Base-by-base conservation (phyloP, 2,329 filamentous ascomycete genomes). In the Colletotrichum costaricense region DNA sequence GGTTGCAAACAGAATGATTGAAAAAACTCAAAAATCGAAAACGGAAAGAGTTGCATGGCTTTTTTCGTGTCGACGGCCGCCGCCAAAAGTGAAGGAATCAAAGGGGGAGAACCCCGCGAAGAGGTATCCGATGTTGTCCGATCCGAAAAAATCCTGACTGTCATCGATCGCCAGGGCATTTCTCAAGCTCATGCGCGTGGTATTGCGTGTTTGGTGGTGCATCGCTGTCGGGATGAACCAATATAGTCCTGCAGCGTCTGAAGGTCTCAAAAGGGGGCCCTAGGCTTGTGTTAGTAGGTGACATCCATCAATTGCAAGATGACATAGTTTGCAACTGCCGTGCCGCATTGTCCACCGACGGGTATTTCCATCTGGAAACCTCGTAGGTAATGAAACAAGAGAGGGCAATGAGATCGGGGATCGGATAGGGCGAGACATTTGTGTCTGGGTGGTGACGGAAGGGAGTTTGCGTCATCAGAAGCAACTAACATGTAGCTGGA, bases 401-500 rank as follows among this genome's bases (percentile, higher is more conserved):
- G 52, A 33, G 26, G 30, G 63, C 22, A 58, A 54, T 28, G 38
- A 33, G 58, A 59, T 71, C 28, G 71, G n/a, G 56, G 71, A 73
- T 73, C 67, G 60, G 60, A 54, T 73, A 71, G 62, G 71, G 67
- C 55, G 67, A 73, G 71, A 73, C 71, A 58, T 3, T 19, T 57
- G 46, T 71, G 56, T 52, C n/a, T 55, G 55, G 59, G 60, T 30
- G 71, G 56, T 66, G 71, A 71, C 60, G 60, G 28, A 58, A 71
- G 71, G 67, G 71, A 73, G 67, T 73, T 54, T 70, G 71, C 71
- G 60, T 73, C 67, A 73, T 66, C 35, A 52, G 42, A 69, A 38
- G 67, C 56, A 71, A 62, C 33, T 35, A 57, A 60, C 59, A 67
- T 49, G 22, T 55, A 24, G 56, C 22, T n/a, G 56, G 49, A 62